Evolutionary conservation across 345 rosid genomes (phyloP).

Genomic region (Lagerstroemia speciosa): DNA sequence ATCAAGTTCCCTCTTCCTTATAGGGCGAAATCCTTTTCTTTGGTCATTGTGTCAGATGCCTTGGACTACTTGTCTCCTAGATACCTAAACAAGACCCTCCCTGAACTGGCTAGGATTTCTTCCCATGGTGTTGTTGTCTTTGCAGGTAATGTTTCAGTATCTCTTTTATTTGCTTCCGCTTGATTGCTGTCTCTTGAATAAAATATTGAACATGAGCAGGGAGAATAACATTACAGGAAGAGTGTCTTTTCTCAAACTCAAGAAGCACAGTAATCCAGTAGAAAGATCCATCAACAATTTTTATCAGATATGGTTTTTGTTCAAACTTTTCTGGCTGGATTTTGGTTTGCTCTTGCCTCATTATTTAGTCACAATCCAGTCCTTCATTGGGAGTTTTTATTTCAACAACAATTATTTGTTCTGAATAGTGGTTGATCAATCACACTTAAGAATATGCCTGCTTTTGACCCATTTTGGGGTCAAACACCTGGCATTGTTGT

Average conservation of each 20-base stretch:
- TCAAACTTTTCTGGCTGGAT: neutral
- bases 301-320: neutral
- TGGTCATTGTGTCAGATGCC: conserved; percentile 60
- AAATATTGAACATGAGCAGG: neutral
- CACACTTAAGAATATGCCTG: neutral
- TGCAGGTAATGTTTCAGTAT: conserved; percentile 36
- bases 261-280: neutral
- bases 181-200: neutral
- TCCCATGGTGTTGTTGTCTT: conserved; percentile 44
- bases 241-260: neutral
- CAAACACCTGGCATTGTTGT: neutral
- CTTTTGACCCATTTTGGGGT: neutral
- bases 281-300: neutral
- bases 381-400: neutral
- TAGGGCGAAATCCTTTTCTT: conserved; percentile 54
- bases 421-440: neutral
- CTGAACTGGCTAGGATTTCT: conserved; percentile 59
- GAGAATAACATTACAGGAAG: neutral
- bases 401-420: neutral
- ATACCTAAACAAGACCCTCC: conserved; percentile 57
- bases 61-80: conserved; percentile 65
- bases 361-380: neutral
- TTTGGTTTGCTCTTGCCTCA: neutral
- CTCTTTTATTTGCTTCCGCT: neutral
- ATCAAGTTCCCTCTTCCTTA: conserved; percentile 54